A percentile compares a stretch with the other conserved stretches of the same genome.
Conservation (phyloP, 2,329 filamentous ascomycete species). For the Neonectria punicea region DNA sequence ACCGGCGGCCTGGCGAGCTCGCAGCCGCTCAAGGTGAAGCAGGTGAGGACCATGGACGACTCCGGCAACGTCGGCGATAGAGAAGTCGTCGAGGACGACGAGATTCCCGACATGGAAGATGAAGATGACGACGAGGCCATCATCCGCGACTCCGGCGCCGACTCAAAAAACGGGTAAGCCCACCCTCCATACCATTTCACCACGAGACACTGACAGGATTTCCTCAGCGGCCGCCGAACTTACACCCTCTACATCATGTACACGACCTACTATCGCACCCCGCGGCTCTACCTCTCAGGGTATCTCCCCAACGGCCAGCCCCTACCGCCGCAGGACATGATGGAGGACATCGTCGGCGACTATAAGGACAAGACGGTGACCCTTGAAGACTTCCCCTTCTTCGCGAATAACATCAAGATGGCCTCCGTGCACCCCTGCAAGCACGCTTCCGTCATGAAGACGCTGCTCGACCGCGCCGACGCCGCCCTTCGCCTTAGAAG, state of each 20-base stretch:
- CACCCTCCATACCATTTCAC: not conserved
- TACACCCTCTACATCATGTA: slow-evolving; percentile 99
- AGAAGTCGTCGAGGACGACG: slow-evolving; percentile 76
- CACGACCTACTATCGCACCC: slow-evolving; percentile 95
- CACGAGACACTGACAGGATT: not conserved
- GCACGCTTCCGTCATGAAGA: slow-evolving; percentile 98
- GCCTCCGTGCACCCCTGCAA: slow-evolving; percentile 97
- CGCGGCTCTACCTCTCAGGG: slow-evolving; percentile 92
- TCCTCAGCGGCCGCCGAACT: slow-evolving; percentile 80
- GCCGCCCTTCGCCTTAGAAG: slow-evolving; percentile 89
- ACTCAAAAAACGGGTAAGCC: slow-evolving; percentile 58
- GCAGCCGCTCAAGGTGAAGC: slow-evolving; percentile 79
- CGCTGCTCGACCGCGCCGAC: slow-evolving; percentile 92
- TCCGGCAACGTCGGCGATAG: slow-evolving; percentile 85
- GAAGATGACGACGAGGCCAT: slow-evolving; percentile 98
- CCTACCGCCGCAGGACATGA: slow-evolving; percentile 85
- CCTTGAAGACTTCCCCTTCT: slow-evolving; percentile 96
- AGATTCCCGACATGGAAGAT: slow-evolving; percentile 98
- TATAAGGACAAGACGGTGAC: slow-evolving; percentile 99
- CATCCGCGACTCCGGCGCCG: slow-evolving; percentile 76
- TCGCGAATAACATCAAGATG: slow-evolving; percentile 92
- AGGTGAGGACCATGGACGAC: slow-evolving; percentile 90
- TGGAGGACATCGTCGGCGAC: slow-evolving; percentile 96
- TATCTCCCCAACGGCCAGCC: slow-evolving; percentile 84
- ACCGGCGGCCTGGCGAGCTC: slow-evolving; percentile 83